Evolutionary conservation across 2,329 filamentous ascomycete species (phyloP).

Genomic region (Onygenales sp.): DNA sequence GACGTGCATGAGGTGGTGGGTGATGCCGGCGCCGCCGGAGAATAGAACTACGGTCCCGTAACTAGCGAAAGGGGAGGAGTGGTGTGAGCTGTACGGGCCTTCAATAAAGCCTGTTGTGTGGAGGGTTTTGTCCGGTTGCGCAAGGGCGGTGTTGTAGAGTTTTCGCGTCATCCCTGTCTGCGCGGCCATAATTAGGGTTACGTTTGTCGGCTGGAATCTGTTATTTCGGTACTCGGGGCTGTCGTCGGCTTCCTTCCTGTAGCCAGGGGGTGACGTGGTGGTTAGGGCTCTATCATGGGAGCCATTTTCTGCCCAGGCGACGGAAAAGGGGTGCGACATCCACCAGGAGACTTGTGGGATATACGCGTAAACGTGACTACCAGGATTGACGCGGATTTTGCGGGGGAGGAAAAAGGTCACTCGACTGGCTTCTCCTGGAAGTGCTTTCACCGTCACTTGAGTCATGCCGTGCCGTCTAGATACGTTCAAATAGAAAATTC

Average conservation of each 20-base stretch:
- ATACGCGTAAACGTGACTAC: conserved; percentile 53
- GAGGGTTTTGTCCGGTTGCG: conserved; percentile 40
- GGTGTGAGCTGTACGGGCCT: conserved; percentile 54
- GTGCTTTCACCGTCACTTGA: conserved; percentile 46
- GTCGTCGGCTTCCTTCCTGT: conserved; percentile 9
- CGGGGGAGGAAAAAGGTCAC: conserved; percentile 52
- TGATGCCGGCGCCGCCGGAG: conserved; percentile 57
- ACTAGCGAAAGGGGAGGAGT: conserved; percentile 43
- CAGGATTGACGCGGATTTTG: conserved; percentile 44
- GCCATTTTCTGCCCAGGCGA: conserved; percentile 35
- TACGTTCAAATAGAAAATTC: conserved; percentile 46
- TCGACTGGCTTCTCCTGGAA: conserved; percentile 50
- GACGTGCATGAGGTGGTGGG: conserved; percentile 54
- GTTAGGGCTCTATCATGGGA: conserved; percentile 13
- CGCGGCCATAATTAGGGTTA: conserved; percentile 51
- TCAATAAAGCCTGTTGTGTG: conserved; percentile 50
- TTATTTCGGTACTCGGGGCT: conserved; percentile 10
- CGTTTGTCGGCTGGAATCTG: conserved; percentile 22
- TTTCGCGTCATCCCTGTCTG: conserved; percentile 55
- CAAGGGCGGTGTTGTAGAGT: conserved; percentile 48
- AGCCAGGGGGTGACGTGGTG: neutral
- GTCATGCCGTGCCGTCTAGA: conserved; percentile 40
- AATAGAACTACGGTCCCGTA: conserved; percentile 59
- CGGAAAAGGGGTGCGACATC: conserved; percentile 42
- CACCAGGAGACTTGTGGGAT: conserved; percentile 41